phyloP scores from a whole-genome alignment of 305 asterid genomes.

The Rubia balearica region DNA sequence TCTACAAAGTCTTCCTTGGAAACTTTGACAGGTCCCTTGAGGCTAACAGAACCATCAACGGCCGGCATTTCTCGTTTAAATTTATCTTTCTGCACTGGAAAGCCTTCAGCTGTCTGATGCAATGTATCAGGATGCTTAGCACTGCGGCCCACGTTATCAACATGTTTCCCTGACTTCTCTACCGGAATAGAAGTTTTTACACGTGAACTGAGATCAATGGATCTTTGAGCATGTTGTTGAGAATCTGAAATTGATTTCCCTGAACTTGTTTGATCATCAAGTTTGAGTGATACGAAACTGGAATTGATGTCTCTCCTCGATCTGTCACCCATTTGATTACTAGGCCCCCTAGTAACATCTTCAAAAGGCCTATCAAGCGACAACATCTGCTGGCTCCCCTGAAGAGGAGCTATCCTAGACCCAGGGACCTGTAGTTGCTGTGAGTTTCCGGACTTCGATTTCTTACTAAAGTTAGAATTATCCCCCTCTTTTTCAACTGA shows the following conservation, averaged over 20 bases:
- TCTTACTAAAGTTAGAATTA: conserved; percentile 40
- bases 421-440: conserved; percentile 39
- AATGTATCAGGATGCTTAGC: conserved; percentile 45
- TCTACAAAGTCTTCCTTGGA: conserved; percentile 43
- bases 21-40: conserved; percentile 34
- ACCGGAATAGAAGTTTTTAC: conserved; percentile 35
- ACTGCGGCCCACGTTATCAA: conserved; percentile 36
- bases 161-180: conserved; percentile 48
- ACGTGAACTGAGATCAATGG: conserved; percentile 34
- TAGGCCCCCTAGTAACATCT: conserved; percentile 27
- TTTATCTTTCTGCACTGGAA: conserved; percentile 37
- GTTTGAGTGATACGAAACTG: conserved; percentile 40
- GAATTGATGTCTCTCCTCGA: conserved; percentile 29
- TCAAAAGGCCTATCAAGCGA: conserved; percentile 50
- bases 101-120: conserved; percentile 39
- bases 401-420: conserved; percentile 38
- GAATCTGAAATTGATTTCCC: conserved; percentile 40
- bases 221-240: conserved; percentile 42
- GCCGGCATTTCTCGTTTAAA: conserved; percentile 30
- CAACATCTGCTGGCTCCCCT: conserved; percentile 45
- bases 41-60: conserved; percentile 35
- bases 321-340: conserved; percentile 32
- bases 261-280: conserved; percentile 31
- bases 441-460: conserved; percentile 42
- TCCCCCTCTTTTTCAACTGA: conserved; percentile 46